These are phyloP conservation scores for Curvularia lunata DNA, from an alignment of 2,329 filamentous ascomycete genomes.

Conservation along the genomic window DNA sequence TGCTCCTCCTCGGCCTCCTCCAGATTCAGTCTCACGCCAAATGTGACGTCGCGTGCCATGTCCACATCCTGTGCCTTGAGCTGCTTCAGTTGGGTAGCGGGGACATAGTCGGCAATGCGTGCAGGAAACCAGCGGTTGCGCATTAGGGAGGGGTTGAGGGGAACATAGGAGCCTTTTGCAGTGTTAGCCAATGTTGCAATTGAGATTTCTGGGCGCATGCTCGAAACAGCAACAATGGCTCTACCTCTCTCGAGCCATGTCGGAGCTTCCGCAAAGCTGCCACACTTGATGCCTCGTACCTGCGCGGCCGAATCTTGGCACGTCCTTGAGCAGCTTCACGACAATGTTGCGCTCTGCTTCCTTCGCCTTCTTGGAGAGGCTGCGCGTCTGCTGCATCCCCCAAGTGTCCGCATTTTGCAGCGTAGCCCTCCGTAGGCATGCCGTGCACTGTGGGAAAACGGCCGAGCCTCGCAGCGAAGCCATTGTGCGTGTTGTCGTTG, in stretches of 20 bases:
- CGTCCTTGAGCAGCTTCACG: conserved; percentile 60
- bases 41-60: conserved; percentile 57
- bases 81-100: conserved; percentile 53
- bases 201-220: background rate
- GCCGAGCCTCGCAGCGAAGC: conserved; percentile 38
- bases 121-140: conserved; percentile 61
- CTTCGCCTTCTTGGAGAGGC: conserved; percentile 55
- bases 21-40: conserved; percentile 43
- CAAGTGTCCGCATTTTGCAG: conserved; percentile 39
- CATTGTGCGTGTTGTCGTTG: conserved; percentile 38
- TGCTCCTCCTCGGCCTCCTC: conserved; percentile 38
- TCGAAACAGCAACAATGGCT: conserved; percentile 4
- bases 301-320: conserved; percentile 58
- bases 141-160: conserved; percentile 61
- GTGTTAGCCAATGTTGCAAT: conserved; percentile 24
- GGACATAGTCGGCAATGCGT: conserved; percentile 60
- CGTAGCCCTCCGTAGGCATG: conserved; percentile 46
- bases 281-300: conserved; percentile 30
- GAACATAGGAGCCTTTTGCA: conserved; percentile 58
- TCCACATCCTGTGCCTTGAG: conserved; percentile 54
- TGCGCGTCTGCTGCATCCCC: conserved; percentile 50
- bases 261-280: background rate
- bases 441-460: conserved; percentile 49
- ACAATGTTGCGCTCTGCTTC: conserved; percentile 52
- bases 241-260: background rate